These are phyloP conservation scores for Phytophthora sp. DNA, from an alignment of 352 stramenopile genomes.

Conservation along the genomic window DNA sequence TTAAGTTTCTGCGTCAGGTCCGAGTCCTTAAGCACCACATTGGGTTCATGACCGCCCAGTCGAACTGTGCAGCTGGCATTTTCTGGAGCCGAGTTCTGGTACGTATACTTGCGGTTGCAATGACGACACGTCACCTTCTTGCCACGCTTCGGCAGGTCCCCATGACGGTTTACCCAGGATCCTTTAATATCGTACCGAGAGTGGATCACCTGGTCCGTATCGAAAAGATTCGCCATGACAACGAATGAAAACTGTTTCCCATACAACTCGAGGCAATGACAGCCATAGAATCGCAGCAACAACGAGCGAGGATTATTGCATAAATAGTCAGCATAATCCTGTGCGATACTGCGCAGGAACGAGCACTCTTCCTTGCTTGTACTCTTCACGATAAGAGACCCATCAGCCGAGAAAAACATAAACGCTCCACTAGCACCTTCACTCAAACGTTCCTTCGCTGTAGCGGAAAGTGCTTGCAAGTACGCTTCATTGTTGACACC, in stretches of 20 bases:
- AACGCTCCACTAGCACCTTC: slow-evolving; percentile 91
- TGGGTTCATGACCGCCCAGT: slow-evolving; percentile 84
- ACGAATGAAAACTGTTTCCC: slow-evolving; percentile 93
- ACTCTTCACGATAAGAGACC: slow-evolving; percentile 92
- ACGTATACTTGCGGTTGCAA: slow-evolving; percentile 88
- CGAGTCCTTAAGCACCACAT: slow-evolving; percentile 90
- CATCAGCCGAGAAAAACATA: slow-evolving; percentile 93
- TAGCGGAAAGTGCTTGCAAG: slow-evolving; percentile 81
- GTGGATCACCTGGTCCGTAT: slow-evolving; percentile 89
- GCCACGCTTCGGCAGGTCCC: slow-evolving; percentile 78
- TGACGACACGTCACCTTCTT: slow-evolving; percentile 91
- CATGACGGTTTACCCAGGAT: slow-evolving; percentile 89
- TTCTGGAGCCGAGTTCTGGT: slow-evolving; percentile 67
- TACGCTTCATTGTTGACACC: slow-evolving; percentile 88
- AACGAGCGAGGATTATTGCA: slow-evolving; percentile 85
- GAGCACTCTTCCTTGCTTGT: slow-evolving; percentile 88
- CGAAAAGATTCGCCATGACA: slow-evolving; percentile 93
- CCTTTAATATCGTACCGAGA: slow-evolving; percentile 92
- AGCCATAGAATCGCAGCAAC: slow-evolving; percentile 91
- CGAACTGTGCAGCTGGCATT: slow-evolving; percentile 78
- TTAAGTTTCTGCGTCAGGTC: slow-evolving; percentile 91
- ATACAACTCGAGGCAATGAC: slow-evolving; percentile 90
- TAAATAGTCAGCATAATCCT: slow-evolving; percentile 89
- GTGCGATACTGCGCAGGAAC: slow-evolving; percentile 86
- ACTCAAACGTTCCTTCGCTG: slow-evolving; percentile 87